phyloP scores from a whole-genome alignment of 164 flowering plant genomes.

The Vitis rotundifolia region DNA sequence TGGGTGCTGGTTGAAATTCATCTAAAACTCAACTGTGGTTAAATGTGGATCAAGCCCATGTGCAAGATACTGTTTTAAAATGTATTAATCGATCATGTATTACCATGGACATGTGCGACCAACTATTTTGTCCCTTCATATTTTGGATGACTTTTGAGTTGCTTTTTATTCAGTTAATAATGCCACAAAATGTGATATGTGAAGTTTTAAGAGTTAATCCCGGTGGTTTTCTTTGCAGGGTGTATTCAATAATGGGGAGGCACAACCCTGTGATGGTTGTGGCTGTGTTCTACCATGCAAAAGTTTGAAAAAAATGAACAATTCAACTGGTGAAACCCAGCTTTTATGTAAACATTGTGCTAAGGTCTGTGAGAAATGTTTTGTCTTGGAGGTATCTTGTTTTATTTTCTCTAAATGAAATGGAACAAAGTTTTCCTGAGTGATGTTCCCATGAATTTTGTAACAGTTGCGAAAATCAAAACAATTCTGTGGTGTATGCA shows the following conservation, averaged over 20 bases:
- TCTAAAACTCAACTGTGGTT: no score
- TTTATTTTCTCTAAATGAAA: neutral
- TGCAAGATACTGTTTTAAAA: no score
- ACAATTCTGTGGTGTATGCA: conserved; percentile 96
- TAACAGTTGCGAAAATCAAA: conserved; percentile 72
- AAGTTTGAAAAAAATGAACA: conserved; percentile 43
- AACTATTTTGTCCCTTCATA: no score
- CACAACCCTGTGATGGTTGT: conserved; percentile 63
- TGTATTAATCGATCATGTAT: no score
- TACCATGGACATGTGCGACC: no score
- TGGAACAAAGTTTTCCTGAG: neutral
- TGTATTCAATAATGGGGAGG: conserved; percentile 19
- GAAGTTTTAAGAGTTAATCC: neutral
- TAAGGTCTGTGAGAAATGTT: conserved; percentile 48
- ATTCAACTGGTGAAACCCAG: conserved; percentile 24
- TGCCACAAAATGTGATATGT: neutral
- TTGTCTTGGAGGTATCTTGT: conserved; percentile 1
- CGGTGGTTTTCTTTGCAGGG: conserved; percentile 37
- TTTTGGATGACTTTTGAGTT: neutral
- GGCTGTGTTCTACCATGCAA: conserved; percentile 47
- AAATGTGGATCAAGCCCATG: no score
- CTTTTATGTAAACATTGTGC: conserved; percentile 70
- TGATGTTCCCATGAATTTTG: neutral
- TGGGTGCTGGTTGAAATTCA: no score
- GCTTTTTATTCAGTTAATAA: neutral